Percentiles rank a stretch among this genome's conserved stretches.
These are phyloP conservation scores for Heterobasidion parviporum DNA, from an alignment of 1,284 basidiomycete species.

Conservation along the genomic window DNA sequence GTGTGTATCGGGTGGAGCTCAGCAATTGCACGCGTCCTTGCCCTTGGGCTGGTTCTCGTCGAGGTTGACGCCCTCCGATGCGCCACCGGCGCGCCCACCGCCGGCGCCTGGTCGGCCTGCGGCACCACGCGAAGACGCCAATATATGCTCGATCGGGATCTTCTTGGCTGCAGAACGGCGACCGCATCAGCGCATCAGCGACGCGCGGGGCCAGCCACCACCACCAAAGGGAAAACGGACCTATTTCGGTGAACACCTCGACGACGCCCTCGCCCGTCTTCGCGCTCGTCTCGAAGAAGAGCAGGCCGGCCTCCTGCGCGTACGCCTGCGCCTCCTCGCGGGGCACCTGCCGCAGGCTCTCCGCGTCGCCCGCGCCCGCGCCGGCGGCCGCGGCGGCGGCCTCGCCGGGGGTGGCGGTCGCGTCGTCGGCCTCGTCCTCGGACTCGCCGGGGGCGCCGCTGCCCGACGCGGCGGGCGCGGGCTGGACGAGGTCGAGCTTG, in stretches of 20 bases:
- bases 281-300: conserved; percentile 98
- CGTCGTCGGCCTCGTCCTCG: conserved; percentile 78
- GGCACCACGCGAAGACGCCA: conserved; percentile 67
- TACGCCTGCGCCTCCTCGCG: conserved; percentile 95
- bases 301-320: conserved; percentile 84
- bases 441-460: conserved; percentile 32
- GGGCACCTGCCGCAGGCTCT: conserved; percentile 80
- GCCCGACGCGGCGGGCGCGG: conserved; percentile 48
- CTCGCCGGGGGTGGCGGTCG: conserved; percentile 78
- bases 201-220: conserved; percentile 3
- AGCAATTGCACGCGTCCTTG: conserved; percentile 78
- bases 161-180: conserved; percentile 67
- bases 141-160: conserved; percentile 89
- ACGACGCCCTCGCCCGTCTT: conserved; percentile 97
- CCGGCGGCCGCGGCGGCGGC: conserved; percentile 19
- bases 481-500: conserved; percentile 89
- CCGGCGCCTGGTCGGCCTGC: conserved; percentile 52
- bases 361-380: conserved; percentile 42
- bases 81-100: conserved; percentile 42
- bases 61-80: conserved; percentile 61
- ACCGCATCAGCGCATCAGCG: neutral
- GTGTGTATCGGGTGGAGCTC: conserved; percentile 7
- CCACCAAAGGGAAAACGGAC: conserved; percentile 35
- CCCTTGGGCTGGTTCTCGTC: conserved; percentile 59
- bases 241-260: conserved; percentile 98